Evolutionary conservation across 2,329 filamentous ascomycete species (phyloP).

Genomic region (Cytospora leucostoma): DNA sequence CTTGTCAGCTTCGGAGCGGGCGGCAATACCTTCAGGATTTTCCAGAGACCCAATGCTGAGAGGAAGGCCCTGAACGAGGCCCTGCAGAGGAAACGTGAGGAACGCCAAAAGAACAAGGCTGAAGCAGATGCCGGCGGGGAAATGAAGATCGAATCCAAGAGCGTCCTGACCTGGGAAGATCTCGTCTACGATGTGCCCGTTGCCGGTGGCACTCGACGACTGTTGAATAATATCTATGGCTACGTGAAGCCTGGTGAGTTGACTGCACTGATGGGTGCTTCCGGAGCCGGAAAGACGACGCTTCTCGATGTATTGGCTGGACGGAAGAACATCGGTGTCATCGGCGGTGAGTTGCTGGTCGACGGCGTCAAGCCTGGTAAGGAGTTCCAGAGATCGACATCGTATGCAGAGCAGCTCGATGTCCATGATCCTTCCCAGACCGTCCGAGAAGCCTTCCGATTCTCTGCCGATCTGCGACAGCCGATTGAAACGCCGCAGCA

Average conservation of each 20-base stretch:
- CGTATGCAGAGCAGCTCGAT: constrained; percentile 64
- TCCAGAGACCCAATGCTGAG: constrained; percentile 69
- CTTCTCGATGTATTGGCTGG: constrained; percentile 73
- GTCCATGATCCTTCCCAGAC: constrained; percentile 64
- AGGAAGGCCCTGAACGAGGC: constrained; percentile 65
- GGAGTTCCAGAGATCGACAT: constrained; percentile 63
- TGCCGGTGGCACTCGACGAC: constrained; percentile 55
- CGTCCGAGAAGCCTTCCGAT: constrained; percentile 63
- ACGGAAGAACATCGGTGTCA: constrained; percentile 63
- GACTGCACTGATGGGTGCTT: constrained; percentile 79
- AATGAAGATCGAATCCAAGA: constrained; percentile 60
- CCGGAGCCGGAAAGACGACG: constrained; percentile 86
- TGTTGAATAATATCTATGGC: constrained; percentile 60
- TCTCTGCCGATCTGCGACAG: constrained; percentile 63
- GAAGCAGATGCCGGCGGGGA: constrained; percentile 44
- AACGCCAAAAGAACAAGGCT: constrained; percentile 50
- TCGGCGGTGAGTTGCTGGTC: constrained; percentile 58
- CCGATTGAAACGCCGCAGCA: constrained; percentile 52
- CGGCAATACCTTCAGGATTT: constrained; percentile 79
- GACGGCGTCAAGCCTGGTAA: constrained; percentile 58
- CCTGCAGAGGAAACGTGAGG: constrained; percentile 60
- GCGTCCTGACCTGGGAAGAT: constrained; percentile 82
- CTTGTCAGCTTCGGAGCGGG: constrained; percentile 75
- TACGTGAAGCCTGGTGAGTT: constrained; percentile 77
- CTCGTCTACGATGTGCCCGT: constrained; percentile 76